Evolutionary conservation across 305 asterid species (phyloP).

Genomic region (Rubia occidens): DNA sequence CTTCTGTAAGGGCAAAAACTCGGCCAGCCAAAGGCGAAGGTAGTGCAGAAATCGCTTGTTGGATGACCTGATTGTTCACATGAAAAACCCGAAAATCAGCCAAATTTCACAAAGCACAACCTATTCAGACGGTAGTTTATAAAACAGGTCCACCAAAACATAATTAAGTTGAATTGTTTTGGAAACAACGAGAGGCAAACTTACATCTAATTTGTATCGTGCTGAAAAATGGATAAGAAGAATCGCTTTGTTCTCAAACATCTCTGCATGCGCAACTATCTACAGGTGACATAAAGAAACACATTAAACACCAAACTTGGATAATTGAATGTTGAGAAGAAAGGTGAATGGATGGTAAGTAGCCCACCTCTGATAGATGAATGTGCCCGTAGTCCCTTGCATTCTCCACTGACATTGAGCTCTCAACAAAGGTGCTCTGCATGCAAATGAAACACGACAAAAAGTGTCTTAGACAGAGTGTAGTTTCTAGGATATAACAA

Average conservation of each 20-base stretch:
- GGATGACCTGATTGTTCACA: slow-evolving; percentile 46
- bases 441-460: slow-evolving; percentile 13
- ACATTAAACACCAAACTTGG: slow-evolving; percentile 2
- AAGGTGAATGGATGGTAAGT: neutral
- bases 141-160: neutral
- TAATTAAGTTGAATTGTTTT: neutral
- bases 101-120: neutral
- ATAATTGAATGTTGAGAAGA: neutral
- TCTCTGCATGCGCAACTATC: slow-evolving; percentile 59
- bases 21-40: slow-evolving; percentile 77
- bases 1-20: slow-evolving; percentile 68
- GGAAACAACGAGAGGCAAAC: slow-evolving; percentile 18
- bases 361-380: slow-evolving; percentile 74
- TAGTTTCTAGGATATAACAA: neutral
- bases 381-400: slow-evolving; percentile 90
- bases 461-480: slow-evolving; percentile 1
- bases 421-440: slow-evolving; percentile 80
- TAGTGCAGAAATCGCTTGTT: slow-evolving; percentile 64
- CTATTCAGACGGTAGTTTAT: neutral
- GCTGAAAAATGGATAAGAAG: slow-evolving; percentile 90
- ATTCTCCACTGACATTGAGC: slow-evolving; percentile 40
- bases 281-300: slow-evolving; percentile 21
- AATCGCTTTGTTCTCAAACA: slow-evolving; percentile 82
- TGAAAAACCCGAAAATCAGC: neutral
- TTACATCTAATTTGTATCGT: slow-evolving; percentile 80